Percentiles rank a stretch among this genome's conserved stretches.
Conservation (phyloP, 805 yeast genomes). For the Pichia gijzeniarum region DNA sequence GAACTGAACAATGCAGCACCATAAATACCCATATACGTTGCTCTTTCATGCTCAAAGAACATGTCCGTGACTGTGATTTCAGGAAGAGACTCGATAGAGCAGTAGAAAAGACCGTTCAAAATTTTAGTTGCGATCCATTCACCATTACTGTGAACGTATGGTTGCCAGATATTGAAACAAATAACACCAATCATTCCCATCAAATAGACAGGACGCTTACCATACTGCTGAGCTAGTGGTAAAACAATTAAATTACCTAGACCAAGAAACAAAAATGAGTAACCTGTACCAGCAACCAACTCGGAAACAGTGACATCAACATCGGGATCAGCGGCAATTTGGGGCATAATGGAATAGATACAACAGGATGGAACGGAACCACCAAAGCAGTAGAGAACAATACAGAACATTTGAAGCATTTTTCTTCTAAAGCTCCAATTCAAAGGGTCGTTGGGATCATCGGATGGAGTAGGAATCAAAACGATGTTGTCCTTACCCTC, state of each 20-base stretch:
- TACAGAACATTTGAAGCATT: conserved; percentile 38
- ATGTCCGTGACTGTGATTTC: conserved; percentile 44
- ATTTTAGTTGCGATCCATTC: conserved; percentile 29
- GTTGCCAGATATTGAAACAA: conserved; percentile 30
- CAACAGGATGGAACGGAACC: conserved; percentile 23
- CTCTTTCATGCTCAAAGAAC: conserved; percentile 47
- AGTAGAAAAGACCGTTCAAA: conserved; percentile 28
- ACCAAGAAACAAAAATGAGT: conserved; percentile 36
- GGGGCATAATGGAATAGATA: conserved; percentile 19
- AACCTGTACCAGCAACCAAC: conserved; percentile 35
- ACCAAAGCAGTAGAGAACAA: conserved; percentile 32
- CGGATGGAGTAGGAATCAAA: conserved; percentile 59
- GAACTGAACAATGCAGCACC: conserved; percentile 48
- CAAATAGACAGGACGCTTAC: conserved; percentile 33
- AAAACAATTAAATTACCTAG: conserved; percentile 32
- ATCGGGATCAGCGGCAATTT: conserved; percentile 27
- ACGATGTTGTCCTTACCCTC: conserved; percentile 33
- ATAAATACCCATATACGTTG: conserved; percentile 43
- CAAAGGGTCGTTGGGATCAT: conserved; percentile 64
- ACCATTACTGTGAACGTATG: conserved; percentile 28
- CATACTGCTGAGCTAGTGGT: conserved; percentile 35
- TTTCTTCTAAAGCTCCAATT: conserved; percentile 53
- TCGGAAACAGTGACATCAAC: conserved; percentile 23
- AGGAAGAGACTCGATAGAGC: conserved; percentile 42
- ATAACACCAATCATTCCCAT: conserved; percentile 28